Percentiles rank a stretch among this genome's conserved stretches.
These are phyloP conservation scores for Oxyria digyna DNA, from an alignment of 148 eudicot genomes.

Conservation along the genomic window DNA sequence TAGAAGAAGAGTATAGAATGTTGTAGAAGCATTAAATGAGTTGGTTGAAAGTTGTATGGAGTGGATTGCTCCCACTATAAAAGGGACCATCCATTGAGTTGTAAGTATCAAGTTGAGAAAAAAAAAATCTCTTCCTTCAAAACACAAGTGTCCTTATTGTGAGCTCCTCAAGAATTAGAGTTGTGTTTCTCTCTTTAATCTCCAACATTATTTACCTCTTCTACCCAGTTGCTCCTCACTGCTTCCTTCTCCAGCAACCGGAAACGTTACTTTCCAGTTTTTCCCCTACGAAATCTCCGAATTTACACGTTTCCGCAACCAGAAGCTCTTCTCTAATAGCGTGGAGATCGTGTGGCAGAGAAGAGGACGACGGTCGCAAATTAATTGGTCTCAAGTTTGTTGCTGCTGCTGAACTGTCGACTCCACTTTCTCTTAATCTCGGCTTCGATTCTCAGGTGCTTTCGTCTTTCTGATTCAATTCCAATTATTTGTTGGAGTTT, in stretches of 20 bases:
- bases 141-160: too few relatives aligned
- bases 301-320: constrained; percentile 17
- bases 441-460: constrained; percentile 66
- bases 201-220: background rate
- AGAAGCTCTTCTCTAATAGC: constrained; percentile 22
- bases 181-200: too few relatives aligned
- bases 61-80: too few relatives aligned
- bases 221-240: constrained; percentile 7
- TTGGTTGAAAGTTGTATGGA: too few relatives aligned
- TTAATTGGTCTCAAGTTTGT: constrained; percentile 35
- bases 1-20: too few relatives aligned
- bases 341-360: constrained; percentile 20
- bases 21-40: too few relatives aligned
- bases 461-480: background rate
- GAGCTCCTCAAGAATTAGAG: too few relatives aligned
- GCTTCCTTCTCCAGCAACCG: constrained; percentile 14
- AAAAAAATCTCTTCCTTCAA: too few relatives aligned
- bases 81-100: too few relatives aligned
- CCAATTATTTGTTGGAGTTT: background rate
- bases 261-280: constrained; percentile 11
- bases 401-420: constrained; percentile 46
- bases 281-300: constrained; percentile 17
- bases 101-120: too few relatives aligned
- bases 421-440: constrained; percentile 29
- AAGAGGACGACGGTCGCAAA: constrained; percentile 22